phyloP scores from a whole-genome alignment of 192 early-diverging fungal species.

The Piromyces finnis region DNA sequence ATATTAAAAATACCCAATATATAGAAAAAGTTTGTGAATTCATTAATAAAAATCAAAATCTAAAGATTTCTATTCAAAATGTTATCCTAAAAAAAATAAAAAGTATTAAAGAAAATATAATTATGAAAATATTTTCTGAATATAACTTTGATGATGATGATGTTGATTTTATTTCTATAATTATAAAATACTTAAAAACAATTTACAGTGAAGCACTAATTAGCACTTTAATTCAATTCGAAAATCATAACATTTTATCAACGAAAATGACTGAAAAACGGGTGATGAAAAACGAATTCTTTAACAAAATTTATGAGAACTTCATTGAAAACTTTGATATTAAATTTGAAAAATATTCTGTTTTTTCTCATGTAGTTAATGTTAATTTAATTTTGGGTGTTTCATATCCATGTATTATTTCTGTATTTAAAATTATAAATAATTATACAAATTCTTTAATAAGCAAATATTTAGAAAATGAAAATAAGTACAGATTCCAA shows the following conservation, averaged over 20 bases:
- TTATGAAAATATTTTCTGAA: background rate
- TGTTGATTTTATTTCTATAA: background rate
- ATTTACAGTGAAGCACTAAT: background rate
- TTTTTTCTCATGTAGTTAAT: background rate
- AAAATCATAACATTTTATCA: background rate
- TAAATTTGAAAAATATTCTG: background rate
- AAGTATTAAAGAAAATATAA: background rate
- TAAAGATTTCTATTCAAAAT: background rate
- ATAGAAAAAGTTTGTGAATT: background rate
- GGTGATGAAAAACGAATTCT: background rate
- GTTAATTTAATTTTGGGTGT: background rate
- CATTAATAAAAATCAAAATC: background rate
- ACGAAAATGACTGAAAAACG: background rate
- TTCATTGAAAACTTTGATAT: background rate
- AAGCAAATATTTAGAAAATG: background rate
- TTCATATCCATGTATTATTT: background rate
- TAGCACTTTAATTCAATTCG: background rate
- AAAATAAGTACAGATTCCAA: background rate
- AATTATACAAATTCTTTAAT: background rate
- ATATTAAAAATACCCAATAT: background rate
- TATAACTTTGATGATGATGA: background rate
- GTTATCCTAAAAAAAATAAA: background rate
- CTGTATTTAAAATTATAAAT: background rate
- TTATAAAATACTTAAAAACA: background rate
- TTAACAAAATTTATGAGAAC: background rate